phyloP scores from a whole-genome alignment of 164 flowering plant species.

The Nymphaea thermarum region DNA sequence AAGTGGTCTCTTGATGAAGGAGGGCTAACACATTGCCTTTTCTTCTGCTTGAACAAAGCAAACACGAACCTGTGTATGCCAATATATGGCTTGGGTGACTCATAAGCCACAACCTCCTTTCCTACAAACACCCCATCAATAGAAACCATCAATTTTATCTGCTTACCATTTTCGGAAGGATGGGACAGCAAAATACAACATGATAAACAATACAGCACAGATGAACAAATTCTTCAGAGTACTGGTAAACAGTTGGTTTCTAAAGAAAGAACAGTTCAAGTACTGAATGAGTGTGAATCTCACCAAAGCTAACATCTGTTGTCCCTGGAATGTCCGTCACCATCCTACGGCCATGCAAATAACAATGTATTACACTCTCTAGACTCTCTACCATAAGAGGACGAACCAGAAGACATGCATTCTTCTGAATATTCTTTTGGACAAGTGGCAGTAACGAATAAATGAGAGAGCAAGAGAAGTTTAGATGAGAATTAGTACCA shows the following conservation, averaged over 20 bases:
- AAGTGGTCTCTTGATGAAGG: slow-evolving; percentile 60
- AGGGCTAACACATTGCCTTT: slow-evolving; percentile 26
- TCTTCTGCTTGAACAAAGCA: slow-evolving; percentile 53
- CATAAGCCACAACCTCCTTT: slow-evolving; percentile 50
- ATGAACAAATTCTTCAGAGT: background rate
- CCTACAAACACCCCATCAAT: slow-evolving; percentile 27
- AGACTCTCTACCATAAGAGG: too few species aligned
- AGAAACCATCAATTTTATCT: background rate
- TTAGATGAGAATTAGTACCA: slow-evolving; percentile 31
- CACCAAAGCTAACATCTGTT: slow-evolving; percentile 85
- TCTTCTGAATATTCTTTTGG: too few species aligned
- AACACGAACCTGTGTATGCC: slow-evolving; percentile 82
- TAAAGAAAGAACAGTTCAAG: background rate
- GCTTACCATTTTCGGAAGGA: too few species aligned
- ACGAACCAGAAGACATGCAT: too few species aligned
- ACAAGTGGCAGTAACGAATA: too few species aligned
- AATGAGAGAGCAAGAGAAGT: background rate
- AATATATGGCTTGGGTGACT: slow-evolving; percentile 49
- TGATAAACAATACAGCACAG: background rate
- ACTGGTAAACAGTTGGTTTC: background rate
- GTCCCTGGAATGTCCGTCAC: slow-evolving; percentile 94
- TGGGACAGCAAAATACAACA: background rate
- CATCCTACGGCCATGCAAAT: slow-evolving; percentile 36
- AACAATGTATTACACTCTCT: too few species aligned
- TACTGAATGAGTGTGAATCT: background rate